Evolutionary conservation across 768 basidiomycete genomes (phyloP), one percentile per base, ranked within the genome.

Genomic region (Termitomyces sp.): DNA sequence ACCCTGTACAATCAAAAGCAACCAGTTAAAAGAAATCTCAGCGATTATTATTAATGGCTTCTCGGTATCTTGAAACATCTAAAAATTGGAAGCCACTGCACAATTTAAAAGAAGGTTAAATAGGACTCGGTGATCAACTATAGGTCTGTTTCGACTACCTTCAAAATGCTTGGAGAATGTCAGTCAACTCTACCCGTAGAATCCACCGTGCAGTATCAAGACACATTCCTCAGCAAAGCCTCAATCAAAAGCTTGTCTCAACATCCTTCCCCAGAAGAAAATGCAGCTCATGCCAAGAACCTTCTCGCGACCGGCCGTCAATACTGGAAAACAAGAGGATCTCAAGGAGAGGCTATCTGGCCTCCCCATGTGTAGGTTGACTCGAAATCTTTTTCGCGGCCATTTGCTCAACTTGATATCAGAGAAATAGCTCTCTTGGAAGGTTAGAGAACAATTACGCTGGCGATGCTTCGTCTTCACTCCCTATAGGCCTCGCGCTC

Each of bases 321-420:
- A 69, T 79, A 73, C 62, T 86, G 84, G 82, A 82, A 84, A 64
- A 84, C 78, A 38, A 83, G 77, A 68, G 84, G 81, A 57, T 74
- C 76, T 44, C 66, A 68, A 33, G 53, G 61, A 35, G 84, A 85
- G 63, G 79, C 83, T n/a, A 82, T 86, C 22, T 86, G 84, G 84
- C 83, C 85, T 48, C 84, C 84, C 12, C 71, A 80, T 57, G 72
- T 86, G 70, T 74, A 60, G 20, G 71, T 62, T 28, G 28, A 36
- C 39, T 61, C 22, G 40, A 24, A 9, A 28, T 28, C 38, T 24
- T 39, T n/a, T 57, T 35, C 7, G 38, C 15, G 0, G 40, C 42
- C 3, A 33, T 33, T 57, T 13, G 22, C 49, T 60, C 20, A 45
- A 49, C 60, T 46, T 7, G 7, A 48, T 50, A 22, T 7, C 38